Evolutionary conservation across 441 rosid genomes (phyloP).

Genomic region (Pelargonium myrrhifolium): DNA sequence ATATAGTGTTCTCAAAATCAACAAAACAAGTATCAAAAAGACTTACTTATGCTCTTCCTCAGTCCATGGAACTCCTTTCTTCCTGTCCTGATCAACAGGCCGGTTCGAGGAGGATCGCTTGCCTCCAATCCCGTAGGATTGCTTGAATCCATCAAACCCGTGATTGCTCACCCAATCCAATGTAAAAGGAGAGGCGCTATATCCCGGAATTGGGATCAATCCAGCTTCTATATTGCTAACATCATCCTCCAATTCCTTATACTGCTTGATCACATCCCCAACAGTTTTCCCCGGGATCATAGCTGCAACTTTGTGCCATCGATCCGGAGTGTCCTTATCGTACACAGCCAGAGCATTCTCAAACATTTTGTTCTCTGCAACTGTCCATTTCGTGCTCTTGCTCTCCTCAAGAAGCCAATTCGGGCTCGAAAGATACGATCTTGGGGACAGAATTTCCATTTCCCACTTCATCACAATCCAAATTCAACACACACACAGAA

Average conservation of each 20-base stretch:
- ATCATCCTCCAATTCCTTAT: constrained; percentile 57
- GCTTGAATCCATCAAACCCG: constrained; percentile 49
- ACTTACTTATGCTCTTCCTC: constrained; percentile 74
- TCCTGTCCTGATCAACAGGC: constrained; percentile 48
- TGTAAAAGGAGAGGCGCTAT: constrained; percentile 45
- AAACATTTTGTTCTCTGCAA: constrained; percentile 55
- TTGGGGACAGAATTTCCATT: constrained; percentile 45
- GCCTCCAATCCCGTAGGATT: constrained; percentile 39
- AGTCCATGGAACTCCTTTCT: constrained; percentile 80
- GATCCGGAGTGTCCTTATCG: constrained; percentile 53
- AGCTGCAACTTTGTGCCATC: constrained; percentile 59
- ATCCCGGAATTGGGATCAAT: constrained; percentile 51
- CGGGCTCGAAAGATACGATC: constrained; percentile 28
- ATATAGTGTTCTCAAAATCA: not conserved
- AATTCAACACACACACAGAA: constrained; percentile 10
- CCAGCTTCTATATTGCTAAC: constrained; percentile 65
- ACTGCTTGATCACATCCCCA: constrained; percentile 52
- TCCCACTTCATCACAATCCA: constrained; percentile 36
- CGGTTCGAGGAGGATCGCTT: constrained; percentile 45
- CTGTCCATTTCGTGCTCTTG: constrained; percentile 45
- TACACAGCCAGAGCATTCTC: constrained; percentile 59
- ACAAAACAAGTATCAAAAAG: not conserved
- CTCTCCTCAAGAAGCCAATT: constrained; percentile 43
- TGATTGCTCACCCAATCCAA: constrained; percentile 41
- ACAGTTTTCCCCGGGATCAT: constrained; percentile 68